Evolutionary conservation across 805 yeast species (phyloP), one percentile per base, ranked within the genome.

Genomic region (Metschnikowia shivogae): DNA sequence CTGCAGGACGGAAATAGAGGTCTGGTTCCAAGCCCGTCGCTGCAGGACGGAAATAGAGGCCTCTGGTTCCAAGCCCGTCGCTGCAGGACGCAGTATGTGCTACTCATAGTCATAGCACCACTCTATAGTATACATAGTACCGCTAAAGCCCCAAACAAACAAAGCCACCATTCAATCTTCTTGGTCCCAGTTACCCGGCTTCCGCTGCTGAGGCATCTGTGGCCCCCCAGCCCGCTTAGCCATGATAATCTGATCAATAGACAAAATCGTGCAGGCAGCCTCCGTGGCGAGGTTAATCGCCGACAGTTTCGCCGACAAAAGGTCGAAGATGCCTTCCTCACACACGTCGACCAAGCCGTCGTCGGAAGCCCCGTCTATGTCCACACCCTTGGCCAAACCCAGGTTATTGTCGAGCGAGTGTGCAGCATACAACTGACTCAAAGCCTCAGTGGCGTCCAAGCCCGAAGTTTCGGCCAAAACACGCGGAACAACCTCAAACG

Each of bases 201-300:
- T 82, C 55, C 84, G 84, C 61, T 86, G 95, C 57, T 69, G 63
- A 29, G 97, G 97, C 78, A 89, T 83, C 28, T 73, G 82, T 39
- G 99, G 99, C 19, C 99, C 99, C 54, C 99, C 99, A 2, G 98
- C 97, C 64, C 97, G 82, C 79, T 92, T 92, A 36, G 99, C 98
- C 93, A 92, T 93, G 63, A 92, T 93, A 59, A 92, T 92, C 76
- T 92, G 98, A 65, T 93, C 98, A 41, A 93, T 93, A 22, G 95
- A 82, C 52, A 90, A 75, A 43, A 90, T 84, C 5, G 98, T 93
- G 51, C 77, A 80, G 11, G 96, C 95, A 39, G 97, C 97, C 55
- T 93, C 98, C 3, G 97, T 89, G 13, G 99, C 98, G 52, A 93
- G 84, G 57, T 83, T 80, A 54, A 93, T 84, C 38, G 97, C 99